Evolutionary conservation across 495 filamentous ascomycete genomes (phyloP), one percentile per base, ranked within the genome.

Genomic region (Rostrohypoxylon terebratum): DNA sequence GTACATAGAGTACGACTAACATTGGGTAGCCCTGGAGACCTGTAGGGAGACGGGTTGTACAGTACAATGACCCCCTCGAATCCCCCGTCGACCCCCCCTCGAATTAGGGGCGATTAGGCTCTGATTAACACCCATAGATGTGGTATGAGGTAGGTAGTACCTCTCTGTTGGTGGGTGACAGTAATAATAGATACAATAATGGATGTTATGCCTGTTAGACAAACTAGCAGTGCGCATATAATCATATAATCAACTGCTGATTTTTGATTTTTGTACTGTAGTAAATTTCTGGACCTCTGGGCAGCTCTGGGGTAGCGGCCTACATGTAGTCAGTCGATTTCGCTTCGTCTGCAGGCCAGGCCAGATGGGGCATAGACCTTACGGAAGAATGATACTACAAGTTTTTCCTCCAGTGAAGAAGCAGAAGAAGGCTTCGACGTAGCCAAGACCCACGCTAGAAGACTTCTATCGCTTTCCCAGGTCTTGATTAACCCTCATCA

Each of bases 391-490:
- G 42, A 66, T 58, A 66, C 45, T 69, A 31, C 38, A 47, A 69
- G 66, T 69, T 74, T 74, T 74, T 74, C 71, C 71, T 70, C 71
- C 71, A 74, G 71, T 74, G 2, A 63, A 54, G 58, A 53, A 13
- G 34, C 36, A 36, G 53, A 1, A 68, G 21, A n/a, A 48, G 1
- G 54, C 47, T 69, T 60, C 61, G 34, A 73, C 65, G 38, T 40
- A 57, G 60, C 60, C 45, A 68, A 60, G 61, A 61, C 31, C 21
- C 20, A 53, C 51, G 51, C 45, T 67, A 69, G 65, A 68, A 73
- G 34, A 33, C 40, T 73, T 64, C 59, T 66, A 16, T 42, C 20
- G 50, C 21, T 20, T 14, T 8, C 9, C 38, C n/a, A 13, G 38
- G 38, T 42, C 14, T 44, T 44, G 11, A 4, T 60, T 28, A 28